These are phyloP conservation scores for Golubevia pallescens DNA, from an alignment of 1,284 basidiomycete species.

Conservation along the genomic window DNA sequence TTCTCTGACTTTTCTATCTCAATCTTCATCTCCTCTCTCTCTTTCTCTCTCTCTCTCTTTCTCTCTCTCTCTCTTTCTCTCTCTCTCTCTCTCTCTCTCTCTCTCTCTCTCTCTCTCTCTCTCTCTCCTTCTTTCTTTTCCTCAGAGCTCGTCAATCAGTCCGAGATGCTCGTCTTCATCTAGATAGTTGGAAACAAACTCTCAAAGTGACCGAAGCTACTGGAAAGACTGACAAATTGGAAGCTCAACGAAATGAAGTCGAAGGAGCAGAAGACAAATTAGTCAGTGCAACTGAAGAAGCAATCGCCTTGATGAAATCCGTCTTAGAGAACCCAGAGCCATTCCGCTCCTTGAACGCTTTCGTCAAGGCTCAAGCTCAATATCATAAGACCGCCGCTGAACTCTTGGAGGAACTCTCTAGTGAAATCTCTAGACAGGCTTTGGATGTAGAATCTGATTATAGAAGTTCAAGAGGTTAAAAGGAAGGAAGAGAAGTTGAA, in stretches of 20 bases:
- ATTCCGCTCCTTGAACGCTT: slow-evolving; percentile 44
- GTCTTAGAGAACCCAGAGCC: slow-evolving; percentile 64
- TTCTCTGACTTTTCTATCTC: too few species aligned
- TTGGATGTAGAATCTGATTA: slow-evolving; percentile 16
- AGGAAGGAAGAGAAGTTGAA: too few species aligned
- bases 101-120: not conserved
- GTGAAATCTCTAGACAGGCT: slow-evolving; percentile 2
- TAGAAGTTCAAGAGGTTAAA: too few species aligned
- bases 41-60: not conserved
- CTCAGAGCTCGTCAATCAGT: slow-evolving; percentile 50
- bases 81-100: not conserved
- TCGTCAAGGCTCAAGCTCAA: slow-evolving; percentile 57
- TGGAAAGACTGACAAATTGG: slow-evolving; percentile 26
- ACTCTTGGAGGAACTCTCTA: not conserved
- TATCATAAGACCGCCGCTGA: slow-evolving; percentile 49
- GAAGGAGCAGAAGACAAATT: slow-evolving; percentile 64
- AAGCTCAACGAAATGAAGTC: slow-evolving; percentile 22
- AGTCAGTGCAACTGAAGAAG: slow-evolving; percentile 63
- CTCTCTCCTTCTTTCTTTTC: too few species aligned
- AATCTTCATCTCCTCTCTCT: not conserved
- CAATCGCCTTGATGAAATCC: slow-evolving; percentile 63
- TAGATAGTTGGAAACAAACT: slow-evolving; percentile 56
- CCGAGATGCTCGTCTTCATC: slow-evolving; percentile 53
- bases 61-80: not conserved
- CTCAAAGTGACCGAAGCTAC: slow-evolving; percentile 48